Evolutionary conservation across 495 filamentous ascomycete species (phyloP), one percentile per base, ranked within the genome.

Genomic region (Penicillium waksmanii): DNA sequence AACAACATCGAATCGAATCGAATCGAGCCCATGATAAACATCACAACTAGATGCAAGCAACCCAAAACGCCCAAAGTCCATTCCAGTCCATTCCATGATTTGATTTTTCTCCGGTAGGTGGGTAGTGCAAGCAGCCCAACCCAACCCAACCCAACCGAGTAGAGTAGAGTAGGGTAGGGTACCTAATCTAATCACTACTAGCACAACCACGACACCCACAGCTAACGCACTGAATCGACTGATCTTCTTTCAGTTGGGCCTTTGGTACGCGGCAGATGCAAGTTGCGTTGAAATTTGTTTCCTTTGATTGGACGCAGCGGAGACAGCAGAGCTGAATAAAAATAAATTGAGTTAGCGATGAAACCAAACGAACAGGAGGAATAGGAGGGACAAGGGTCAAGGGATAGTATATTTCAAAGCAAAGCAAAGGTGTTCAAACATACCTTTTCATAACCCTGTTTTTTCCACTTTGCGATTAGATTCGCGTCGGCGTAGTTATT

Each of bases 401-500:
- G n/a, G n/a, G n/a, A n/a, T n/a, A n/a, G n/a, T n/a, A n/a, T n/a
- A 21, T 21, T 21, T 21, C 21, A 21, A 21, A 21, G 21, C 21
- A 21, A 21, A 21, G 21, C 1, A 3, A 21, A n/a, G n/a, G n/a
- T n/a, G n/a, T n/a, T 21, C 21, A 21, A 21, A 21, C 21, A 21
- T 75, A 91, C 90, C 86, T 98, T 97, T 77, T 98, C 95, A 75
- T 99, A 99, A 19, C 95, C 96, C 68, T 94, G 89, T 77, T 98
- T 99, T 84, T 99, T 99, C 95, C 95, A 99, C 77, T 99, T 98
- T 15, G 95, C 95, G 68, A 99, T 98, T 61, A 99, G 78, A 73
- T 89, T 93, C 18, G 89, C 85, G 78, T 99, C 95, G 10, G 91
- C 95, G 73, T 99, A 98, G 49, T 87, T 87, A 72, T 97, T 96